Conservation (phyloP, 495 filamentous ascomycete genomes). For the Sordaria brevicollis region DNA sequence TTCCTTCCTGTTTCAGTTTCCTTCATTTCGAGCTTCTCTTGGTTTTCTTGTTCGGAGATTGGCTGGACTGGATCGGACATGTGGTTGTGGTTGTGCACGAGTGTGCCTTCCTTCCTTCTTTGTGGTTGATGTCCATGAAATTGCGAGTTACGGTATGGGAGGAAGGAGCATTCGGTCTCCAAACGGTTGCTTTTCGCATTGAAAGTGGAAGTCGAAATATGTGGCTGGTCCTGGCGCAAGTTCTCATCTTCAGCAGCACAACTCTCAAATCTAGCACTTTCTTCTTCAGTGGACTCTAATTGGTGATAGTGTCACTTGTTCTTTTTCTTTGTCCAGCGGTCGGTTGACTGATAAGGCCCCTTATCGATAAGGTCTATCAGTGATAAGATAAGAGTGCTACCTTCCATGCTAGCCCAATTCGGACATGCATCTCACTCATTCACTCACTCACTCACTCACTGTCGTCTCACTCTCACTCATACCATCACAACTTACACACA, state of each 20-base stretch:
- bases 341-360: neutral
- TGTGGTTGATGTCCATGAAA: neutral
- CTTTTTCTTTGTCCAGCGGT: neutral
- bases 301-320: neutral
- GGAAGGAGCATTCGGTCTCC: neutral
- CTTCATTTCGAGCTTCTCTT: too few species aligned
- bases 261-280: neutral
- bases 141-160: too few species aligned
- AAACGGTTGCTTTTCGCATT: too few species aligned
- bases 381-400: too few species aligned
- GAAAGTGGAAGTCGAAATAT: too few species aligned
- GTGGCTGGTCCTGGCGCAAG: neutral
- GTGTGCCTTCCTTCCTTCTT: neutral
- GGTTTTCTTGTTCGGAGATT: neutral
- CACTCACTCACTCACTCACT: too few species aligned
- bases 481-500: neutral
- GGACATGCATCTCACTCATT: too few species aligned
- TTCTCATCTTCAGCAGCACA: neutral
- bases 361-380: neutral
- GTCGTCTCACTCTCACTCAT: neutral
- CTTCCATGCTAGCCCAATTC: neutral
- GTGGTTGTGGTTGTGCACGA: neutral
- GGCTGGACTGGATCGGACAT: too few species aligned
- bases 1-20: neutral
- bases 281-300: neutral